These are phyloP conservation scores for Neonectria magnoliae DNA, from an alignment of 2,329 filamentous ascomycete species.

Conservation along the genomic window DNA sequence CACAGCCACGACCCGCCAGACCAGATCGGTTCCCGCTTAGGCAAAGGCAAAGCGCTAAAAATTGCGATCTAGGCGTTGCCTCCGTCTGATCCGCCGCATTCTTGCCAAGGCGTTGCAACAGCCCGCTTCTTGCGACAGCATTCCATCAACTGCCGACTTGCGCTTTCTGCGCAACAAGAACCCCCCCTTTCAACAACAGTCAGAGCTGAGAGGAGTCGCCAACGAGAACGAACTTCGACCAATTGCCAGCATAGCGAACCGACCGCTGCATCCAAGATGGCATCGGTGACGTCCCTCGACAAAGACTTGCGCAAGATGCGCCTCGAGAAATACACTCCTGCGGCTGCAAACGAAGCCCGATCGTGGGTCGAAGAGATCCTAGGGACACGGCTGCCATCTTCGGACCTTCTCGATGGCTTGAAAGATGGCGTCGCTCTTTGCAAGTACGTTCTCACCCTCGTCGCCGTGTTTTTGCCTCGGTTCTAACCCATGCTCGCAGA, in stretches of 20 bases:
- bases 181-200: neutral
- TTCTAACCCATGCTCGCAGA: conserved; percentile 55
- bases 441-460: conserved; percentile 68
- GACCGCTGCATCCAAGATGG: conserved; percentile 66
- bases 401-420: conserved; percentile 84
- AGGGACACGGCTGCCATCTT: conserved; percentile 74
- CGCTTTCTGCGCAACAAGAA: neutral
- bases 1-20: neutral
- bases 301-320: conserved; percentile 95
- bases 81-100: conserved; percentile 4
- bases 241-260: neutral
- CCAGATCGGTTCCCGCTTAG: neutral
- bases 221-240: neutral
- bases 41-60: conserved; percentile 23
- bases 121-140: conserved; percentile 17
- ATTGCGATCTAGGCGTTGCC: neutral
- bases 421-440: conserved; percentile 94
- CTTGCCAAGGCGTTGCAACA: neutral
- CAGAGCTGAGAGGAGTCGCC: neutral
- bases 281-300: conserved; percentile 91
- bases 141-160: conserved; percentile 12
- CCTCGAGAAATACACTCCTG: conserved; percentile 90
- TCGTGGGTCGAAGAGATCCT: conserved; percentile 87
- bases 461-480: neutral
- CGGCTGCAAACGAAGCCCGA: conserved; percentile 85